phyloP scores from a whole-genome alignment of 2,329 filamentous ascomycete genomes.

The Keithomyces neogunnii region DNA sequence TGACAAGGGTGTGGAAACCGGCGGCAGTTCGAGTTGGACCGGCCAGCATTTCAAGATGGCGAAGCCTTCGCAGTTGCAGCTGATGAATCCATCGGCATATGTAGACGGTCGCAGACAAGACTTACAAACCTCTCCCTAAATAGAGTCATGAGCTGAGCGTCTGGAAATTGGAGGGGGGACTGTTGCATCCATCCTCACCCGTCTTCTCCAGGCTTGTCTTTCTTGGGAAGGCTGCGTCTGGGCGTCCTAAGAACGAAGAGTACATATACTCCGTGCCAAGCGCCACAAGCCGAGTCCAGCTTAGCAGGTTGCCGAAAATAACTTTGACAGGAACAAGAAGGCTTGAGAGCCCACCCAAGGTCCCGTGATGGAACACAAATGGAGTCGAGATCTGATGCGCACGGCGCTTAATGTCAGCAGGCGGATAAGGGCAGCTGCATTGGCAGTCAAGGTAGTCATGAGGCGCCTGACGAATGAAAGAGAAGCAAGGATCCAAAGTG shows the following conservation, averaged over 20 bases:
- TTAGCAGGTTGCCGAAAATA: neutral
- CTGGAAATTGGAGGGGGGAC: conserved; percentile 5
- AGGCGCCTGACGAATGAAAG: neutral
- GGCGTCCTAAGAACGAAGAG: neutral
- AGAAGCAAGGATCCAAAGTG: neutral
- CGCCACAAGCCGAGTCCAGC: neutral
- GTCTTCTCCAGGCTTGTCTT: neutral
- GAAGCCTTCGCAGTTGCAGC: neutral
- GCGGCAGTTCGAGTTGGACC: too few species aligned
- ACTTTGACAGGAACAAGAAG: neutral
- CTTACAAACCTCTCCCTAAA: neutral
- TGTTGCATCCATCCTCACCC: neutral
- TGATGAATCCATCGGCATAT: neutral
- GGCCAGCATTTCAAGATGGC: too few species aligned
- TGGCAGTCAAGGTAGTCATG: neutral
- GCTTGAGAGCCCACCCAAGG: neutral
- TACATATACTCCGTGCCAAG: neutral
- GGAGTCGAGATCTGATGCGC: neutral
- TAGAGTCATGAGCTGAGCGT: conserved; percentile 1
- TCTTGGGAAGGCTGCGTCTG: neutral
- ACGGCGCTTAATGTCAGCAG: neutral
- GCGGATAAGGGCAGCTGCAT: neutral
- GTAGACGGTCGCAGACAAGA: too few species aligned
- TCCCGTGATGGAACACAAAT: neutral
- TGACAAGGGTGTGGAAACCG: too few species aligned